Evolutionary conservation across 768 basidiomycete species (phyloP).

Genomic region (Scleroderma bovista): DNA sequence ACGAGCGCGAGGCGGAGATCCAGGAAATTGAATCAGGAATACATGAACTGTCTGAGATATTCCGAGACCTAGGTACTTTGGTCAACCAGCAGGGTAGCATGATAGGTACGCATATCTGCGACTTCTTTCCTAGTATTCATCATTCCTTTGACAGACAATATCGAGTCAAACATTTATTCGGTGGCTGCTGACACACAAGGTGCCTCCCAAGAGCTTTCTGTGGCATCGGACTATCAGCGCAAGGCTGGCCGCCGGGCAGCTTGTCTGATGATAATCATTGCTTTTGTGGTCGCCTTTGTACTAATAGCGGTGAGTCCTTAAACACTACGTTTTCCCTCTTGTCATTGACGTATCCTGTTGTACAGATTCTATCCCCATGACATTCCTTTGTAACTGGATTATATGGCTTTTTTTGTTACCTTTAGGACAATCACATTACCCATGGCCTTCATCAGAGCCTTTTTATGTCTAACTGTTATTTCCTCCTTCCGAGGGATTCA

Average conservation of each 20-base stretch:
- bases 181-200: slow-evolving; percentile 77
- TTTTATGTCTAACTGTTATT: slow-evolving; percentile 24
- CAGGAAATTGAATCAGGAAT: slow-evolving; percentile 96
- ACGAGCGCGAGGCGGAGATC: slow-evolving; percentile 89
- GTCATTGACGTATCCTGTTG: neutral
- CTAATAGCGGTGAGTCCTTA: slow-evolving; percentile 75
- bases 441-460: slow-evolving; percentile 4
- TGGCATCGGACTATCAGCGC: slow-evolving; percentile 90
- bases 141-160: slow-evolving; percentile 64
- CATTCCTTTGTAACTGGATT: neutral
- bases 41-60: slow-evolving; percentile 93
- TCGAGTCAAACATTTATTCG: slow-evolving; percentile 88
- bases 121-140: neutral
- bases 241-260: slow-evolving; percentile 88
- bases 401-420: neutral
- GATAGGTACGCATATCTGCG: slow-evolving; percentile 61
- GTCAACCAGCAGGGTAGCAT: slow-evolving; percentile 93
- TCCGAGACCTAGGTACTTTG: slow-evolving; percentile 90
- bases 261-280: slow-evolving; percentile 84
- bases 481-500: neutral
- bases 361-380: slow-evolving; percentile 2
- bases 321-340: neutral
- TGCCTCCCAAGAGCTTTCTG: slow-evolving; percentile 81
- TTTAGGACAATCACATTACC: slow-evolving; percentile 1
- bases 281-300: slow-evolving; percentile 82